Evolutionary conservation across 179 eudicot genomes (phyloP).

Genomic region (Actinidia polygama): DNA sequence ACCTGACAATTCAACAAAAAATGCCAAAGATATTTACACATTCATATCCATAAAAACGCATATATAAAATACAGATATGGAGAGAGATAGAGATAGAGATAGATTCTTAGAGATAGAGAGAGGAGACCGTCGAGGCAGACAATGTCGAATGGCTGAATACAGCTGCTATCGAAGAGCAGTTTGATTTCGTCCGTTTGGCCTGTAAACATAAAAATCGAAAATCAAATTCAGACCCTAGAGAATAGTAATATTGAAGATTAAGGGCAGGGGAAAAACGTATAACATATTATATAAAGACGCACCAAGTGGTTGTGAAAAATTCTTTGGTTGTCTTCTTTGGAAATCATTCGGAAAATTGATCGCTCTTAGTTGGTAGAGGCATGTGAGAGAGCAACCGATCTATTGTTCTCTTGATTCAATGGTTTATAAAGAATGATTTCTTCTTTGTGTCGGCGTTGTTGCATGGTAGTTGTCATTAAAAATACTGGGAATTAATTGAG

Average conservation of each 20-base stretch:
- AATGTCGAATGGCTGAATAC: slow-evolving; percentile 14
- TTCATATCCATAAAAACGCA: not conserved
- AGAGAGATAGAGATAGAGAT: not conserved
- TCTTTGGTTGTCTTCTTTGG: no score
- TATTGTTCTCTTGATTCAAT: no score
- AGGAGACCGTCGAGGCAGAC: slow-evolving; percentile 4
- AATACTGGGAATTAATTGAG: no score
- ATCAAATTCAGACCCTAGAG: slow-evolving; percentile 15
- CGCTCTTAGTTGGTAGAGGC: no score
- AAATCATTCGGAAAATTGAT: no score
- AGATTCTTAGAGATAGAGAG: not conserved
- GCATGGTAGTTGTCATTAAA: no score
- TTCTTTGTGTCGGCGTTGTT: no score
- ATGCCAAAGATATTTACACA: not conserved
- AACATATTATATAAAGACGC: no score
- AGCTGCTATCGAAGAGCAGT: slow-evolving; percentile 19
- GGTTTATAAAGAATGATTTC: no score
- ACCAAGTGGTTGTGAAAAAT: no score
- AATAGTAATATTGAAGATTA: not conserved
- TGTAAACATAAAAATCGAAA: not conserved
- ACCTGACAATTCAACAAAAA: slow-evolving; percentile 22
- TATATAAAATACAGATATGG: not conserved
- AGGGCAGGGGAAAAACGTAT: no score
- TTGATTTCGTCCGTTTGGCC: slow-evolving; percentile 15
- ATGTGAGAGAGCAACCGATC: no score